phyloP scores from a whole-genome alignment of 371 early-diverging fungal species.

The Zychaea mexicana region DNA sequence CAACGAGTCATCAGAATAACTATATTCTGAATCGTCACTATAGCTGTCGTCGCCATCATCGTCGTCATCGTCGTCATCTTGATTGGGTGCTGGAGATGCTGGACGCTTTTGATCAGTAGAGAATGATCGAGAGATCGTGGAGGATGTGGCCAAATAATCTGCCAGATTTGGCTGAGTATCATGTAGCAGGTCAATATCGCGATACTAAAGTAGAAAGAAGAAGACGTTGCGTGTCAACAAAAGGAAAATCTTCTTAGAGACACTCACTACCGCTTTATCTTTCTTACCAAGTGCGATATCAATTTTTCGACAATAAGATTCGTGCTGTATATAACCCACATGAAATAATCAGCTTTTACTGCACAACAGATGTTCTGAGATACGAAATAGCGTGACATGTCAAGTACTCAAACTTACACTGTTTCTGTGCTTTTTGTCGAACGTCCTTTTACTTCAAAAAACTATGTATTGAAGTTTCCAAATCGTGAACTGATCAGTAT shows the following conservation, averaged over 20 bases:
- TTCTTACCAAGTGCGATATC: neutral
- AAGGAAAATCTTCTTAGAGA: too few species aligned
- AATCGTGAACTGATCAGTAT: neutral
- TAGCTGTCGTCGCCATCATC: neutral
- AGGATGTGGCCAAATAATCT: too few species aligned
- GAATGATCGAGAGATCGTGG: too few species aligned
- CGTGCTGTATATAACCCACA: neutral
- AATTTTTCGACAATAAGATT: neutral
- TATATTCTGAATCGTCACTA: neutral
- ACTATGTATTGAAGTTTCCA: neutral
- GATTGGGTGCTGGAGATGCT: neutral
- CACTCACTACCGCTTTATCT: too few species aligned
- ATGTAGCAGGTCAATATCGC: too few species aligned
- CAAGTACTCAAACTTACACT: neutral
- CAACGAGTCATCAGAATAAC: conserved; percentile 5
- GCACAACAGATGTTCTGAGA: too few species aligned
- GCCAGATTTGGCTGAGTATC: too few species aligned
- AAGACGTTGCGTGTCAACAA: too few species aligned
- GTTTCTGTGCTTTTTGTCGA: neutral
- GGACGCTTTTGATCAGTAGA: neutral
- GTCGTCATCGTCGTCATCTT: neutral
- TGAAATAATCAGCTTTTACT: neutral
- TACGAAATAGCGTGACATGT: too few species aligned
- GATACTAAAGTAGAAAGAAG: too few species aligned
- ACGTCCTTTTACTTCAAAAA: conserved; percentile 4